Conservation (phyloP, 2,329 filamentous ascomycete genomes). For the Cladosporium cucumerinum region DNA sequence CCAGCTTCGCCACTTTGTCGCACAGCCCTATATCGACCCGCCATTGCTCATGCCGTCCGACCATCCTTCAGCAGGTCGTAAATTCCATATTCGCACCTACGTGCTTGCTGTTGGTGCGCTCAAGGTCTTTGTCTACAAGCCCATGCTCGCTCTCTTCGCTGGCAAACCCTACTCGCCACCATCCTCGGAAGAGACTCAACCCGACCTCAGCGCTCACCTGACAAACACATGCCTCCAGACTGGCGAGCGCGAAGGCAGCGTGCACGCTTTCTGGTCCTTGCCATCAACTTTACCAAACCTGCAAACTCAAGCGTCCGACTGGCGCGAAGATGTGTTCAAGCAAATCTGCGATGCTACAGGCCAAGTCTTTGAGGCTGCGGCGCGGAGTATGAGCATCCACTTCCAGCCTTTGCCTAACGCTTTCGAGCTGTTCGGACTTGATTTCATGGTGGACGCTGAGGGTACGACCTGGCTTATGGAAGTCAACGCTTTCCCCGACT, state of each 20-base stretch:
- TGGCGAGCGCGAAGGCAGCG: conserved; percentile 55
- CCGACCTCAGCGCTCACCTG: conserved; percentile 70
- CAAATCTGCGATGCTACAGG: conserved; percentile 73
- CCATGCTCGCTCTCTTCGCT: conserved; percentile 93
- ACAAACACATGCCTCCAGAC: conserved; percentile 92
- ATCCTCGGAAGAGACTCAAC: conserved; percentile 35
- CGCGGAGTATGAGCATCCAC: conserved; percentile 77
- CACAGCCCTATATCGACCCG: conserved; percentile 89
- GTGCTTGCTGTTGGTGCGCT: conserved; percentile 77
- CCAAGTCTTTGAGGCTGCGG: conserved; percentile 82
- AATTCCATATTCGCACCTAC: conserved; percentile 95
- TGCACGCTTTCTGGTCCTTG: conserved; percentile 72
- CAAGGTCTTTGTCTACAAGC: conserved; percentile 78
- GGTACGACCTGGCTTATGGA: conserved; percentile 75
- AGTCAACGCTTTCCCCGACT: conserved; percentile 95
- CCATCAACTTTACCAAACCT: conserved; percentile 35
- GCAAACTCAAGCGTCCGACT: conserved; percentile 29
- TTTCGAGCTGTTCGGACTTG: conserved; percentile 88
- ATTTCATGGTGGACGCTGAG: conserved; percentile 73
- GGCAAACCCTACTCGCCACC: conserved; percentile 69
- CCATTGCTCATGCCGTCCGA: conserved; percentile 64
- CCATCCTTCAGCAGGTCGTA: conserved; percentile 58
- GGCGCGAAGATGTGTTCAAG: conserved; percentile 61
- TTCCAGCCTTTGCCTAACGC: conserved; percentile 86
- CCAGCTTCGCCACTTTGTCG: conserved; percentile 92